These are phyloP conservation scores for Candida gorgasii DNA, from an alignment of 805 yeast species.

Conservation along the genomic window DNA sequence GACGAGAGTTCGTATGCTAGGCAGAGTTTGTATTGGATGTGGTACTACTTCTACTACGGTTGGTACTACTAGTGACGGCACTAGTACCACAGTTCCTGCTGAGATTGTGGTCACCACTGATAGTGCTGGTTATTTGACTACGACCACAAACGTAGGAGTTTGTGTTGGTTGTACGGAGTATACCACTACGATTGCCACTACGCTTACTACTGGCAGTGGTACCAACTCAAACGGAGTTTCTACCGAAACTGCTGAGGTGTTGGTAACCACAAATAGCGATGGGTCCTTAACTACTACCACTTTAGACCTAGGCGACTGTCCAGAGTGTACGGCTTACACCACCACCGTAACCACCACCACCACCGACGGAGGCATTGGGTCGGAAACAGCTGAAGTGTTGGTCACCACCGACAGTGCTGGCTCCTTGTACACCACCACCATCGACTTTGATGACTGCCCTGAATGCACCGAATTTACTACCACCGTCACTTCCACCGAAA, in stretches of 20 bases:
- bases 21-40: background rate
- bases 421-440: slow-evolving; percentile 14
- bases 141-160: slow-evolving; percentile 15
- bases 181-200: slow-evolving; percentile 13
- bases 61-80: slow-evolving; percentile 11
- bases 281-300: slow-evolving; percentile 10
- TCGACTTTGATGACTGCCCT: slow-evolving; percentile 4
- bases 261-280: slow-evolving; percentile 16
- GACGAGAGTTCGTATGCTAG: background rate
- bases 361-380: slow-evolving; percentile 9
- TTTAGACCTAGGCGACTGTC: slow-evolving; percentile 8
- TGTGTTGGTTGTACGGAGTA: slow-evolving; percentile 14
- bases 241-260: slow-evolving; percentile 16
- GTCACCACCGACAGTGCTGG: slow-evolving; percentile 16
- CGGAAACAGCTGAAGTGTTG: slow-evolving; percentile 15
- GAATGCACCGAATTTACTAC: slow-evolving; percentile 7
- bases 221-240: slow-evolving; percentile 13
- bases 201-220: no score
- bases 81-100: background rate
- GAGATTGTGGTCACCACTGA: slow-evolving; percentile 12
- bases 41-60: background rate
- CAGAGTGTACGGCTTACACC: slow-evolving; percentile 17
- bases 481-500: no score
- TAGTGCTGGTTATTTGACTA: slow-evolving; percentile 13
- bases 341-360: slow-evolving; percentile 13